Evolutionary conservation across 2,329 filamentous ascomycete genomes (phyloP).

Genomic region (Remersonia thermophila): DNA sequence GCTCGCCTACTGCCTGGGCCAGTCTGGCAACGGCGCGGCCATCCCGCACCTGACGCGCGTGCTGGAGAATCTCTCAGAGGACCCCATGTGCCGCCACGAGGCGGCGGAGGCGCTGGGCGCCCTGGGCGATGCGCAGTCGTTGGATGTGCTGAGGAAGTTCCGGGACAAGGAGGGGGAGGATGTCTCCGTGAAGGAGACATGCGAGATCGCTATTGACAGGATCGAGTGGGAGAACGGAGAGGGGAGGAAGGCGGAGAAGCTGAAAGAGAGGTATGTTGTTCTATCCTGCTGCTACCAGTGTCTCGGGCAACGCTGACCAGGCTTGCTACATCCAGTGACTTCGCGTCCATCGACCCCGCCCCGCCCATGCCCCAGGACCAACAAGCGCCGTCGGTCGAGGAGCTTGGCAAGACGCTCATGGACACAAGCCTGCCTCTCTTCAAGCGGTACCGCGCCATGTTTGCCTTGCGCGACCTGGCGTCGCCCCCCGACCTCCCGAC

Average conservation of each 20-base stretch:
- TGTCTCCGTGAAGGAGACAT: slow-evolving; percentile 82
- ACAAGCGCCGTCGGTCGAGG: slow-evolving; percentile 54
- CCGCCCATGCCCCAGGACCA: slow-evolving; percentile 71
- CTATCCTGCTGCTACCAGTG: slow-evolving; percentile 4
- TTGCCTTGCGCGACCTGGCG: slow-evolving; percentile 85
- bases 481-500: slow-evolving; percentile 86
- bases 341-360: slow-evolving; percentile 89
- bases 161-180: slow-evolving; percentile 66
- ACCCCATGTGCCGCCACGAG: slow-evolving; percentile 92
- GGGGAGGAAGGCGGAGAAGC: slow-evolving; percentile 57
- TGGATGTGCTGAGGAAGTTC: slow-evolving; percentile 61
- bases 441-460: slow-evolving; percentile 94
- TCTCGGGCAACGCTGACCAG: slow-evolving; percentile 20
- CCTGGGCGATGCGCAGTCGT: slow-evolving; percentile 59
- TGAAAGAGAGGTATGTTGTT: slow-evolving; percentile 60
- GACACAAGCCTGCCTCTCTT: slow-evolving; percentile 73
- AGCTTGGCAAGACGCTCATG: slow-evolving; percentile 65
- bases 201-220: slow-evolving; percentile 88
- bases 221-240: slow-evolving; percentile 86
- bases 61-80: slow-evolving; percentile 66
- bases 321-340: slow-evolving; percentile 51
- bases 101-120: slow-evolving; percentile 91
- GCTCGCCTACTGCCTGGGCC: slow-evolving; percentile 90
- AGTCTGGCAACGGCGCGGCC: slow-evolving; percentile 67
- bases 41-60: slow-evolving; percentile 61